phyloP scores from a whole-genome alignment of 352 stramenopile species.

The Aphanomyces cochlioides region DNA sequence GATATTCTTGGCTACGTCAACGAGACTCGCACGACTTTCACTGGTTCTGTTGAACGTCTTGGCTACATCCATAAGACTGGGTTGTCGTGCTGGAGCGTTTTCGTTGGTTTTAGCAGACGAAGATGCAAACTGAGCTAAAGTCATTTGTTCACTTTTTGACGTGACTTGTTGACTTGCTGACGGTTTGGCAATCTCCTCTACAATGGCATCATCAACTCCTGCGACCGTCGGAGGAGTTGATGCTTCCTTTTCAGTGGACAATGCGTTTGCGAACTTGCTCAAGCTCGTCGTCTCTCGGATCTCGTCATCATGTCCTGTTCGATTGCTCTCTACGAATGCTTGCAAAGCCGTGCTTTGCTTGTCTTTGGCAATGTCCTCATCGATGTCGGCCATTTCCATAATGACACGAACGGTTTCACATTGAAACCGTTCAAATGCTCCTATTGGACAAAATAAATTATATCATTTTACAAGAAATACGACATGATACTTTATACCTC shows the following conservation, averaged over 20 bases:
- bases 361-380: too few species aligned
- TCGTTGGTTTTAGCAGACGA: background rate
- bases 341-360: too few species aligned
- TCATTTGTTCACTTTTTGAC: background rate
- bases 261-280: background rate
- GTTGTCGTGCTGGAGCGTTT: background rate
- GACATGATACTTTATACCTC: background rate
- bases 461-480: too few species aligned
- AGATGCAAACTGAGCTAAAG: background rate
- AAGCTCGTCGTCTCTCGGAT: slow-evolving; percentile 1
- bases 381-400: too few species aligned
- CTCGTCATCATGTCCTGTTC: background rate
- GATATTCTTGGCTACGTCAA: slow-evolving; percentile 4
- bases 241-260: background rate
- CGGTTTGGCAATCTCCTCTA: background rate
- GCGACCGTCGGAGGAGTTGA: background rate
- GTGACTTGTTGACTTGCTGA: background rate
- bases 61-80: slow-evolving; percentile 15
- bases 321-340: too few species aligned
- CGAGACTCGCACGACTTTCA: slow-evolving; percentile 6
- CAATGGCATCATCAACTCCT: background rate
- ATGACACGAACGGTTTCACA: too few species aligned
- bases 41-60: background rate
- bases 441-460: too few species aligned
- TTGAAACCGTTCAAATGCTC: too few species aligned